phyloP scores from a whole-genome alignment of 192 early-diverging fungal genomes.

The Borealophlyctis nickersoniae region DNA sequence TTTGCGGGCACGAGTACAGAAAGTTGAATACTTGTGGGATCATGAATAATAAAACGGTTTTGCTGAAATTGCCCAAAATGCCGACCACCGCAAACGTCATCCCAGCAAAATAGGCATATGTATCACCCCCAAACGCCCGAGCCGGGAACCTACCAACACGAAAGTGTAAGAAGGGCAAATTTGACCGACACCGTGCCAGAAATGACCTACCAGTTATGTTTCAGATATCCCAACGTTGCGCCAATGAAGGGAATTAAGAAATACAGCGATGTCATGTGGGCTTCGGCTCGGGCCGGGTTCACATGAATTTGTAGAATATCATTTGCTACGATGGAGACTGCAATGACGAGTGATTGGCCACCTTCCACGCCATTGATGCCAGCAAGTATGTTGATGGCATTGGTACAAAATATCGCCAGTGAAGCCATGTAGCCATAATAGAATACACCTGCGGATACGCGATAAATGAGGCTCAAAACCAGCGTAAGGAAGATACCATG shows the following conservation, averaged over 20 bases:
- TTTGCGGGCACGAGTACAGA: constrained; percentile 88
- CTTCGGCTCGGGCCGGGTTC: constrained; percentile 62
- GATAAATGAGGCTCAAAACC: too few relatives aligned
- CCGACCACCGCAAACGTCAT: constrained; percentile 99
- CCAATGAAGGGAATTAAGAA: constrained; percentile 92
- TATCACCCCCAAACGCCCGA: constrained; percentile 92
- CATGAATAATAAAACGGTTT: constrained; percentile 91
- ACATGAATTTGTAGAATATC: constrained; percentile 65
- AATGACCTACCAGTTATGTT: constrained; percentile 76
- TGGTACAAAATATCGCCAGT: constrained; percentile 91
- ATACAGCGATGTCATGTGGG: constrained; percentile 83
- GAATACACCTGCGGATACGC: constrained; percentile 51
- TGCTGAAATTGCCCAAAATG: constrained; percentile 89
- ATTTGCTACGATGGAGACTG: constrained; percentile 73
- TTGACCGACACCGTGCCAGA: not conserved
- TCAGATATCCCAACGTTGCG: constrained; percentile 74
- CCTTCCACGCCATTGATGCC: constrained; percentile 98
- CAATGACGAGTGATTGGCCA: constrained; percentile 89
- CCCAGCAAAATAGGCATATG: constrained; percentile 96
- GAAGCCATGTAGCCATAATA: constrained; percentile 94
- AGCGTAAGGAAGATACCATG: not conserved
- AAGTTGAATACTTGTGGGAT: constrained; percentile 98
- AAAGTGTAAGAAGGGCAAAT: constrained; percentile 2
- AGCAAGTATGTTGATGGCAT: constrained; percentile 97
- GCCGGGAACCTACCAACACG: constrained; percentile 74